phyloP scores from a whole-genome alignment of 192 early-diverging fungal genomes.

The Gigaspora rosea region DNA sequence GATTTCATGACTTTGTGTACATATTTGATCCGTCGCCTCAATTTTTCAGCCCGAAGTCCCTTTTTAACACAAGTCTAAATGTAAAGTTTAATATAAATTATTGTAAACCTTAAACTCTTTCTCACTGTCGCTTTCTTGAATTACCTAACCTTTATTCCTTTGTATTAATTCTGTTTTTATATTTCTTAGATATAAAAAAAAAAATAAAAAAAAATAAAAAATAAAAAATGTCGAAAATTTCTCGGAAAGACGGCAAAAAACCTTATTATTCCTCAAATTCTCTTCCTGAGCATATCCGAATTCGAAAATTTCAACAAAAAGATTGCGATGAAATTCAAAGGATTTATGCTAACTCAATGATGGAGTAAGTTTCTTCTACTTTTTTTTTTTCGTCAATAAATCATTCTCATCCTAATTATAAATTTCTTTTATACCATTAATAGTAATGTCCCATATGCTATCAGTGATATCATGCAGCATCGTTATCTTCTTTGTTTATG shows the following conservation, averaged over 20 bases:
- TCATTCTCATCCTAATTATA: background rate
- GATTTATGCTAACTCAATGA: constrained; percentile 6
- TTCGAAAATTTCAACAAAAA: background rate
- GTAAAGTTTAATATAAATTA: too few relatives aligned
- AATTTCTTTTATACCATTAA: background rate
- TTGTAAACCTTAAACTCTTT: too few relatives aligned
- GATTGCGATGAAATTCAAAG: constrained; percentile 5
- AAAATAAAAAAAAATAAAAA: too few relatives aligned
- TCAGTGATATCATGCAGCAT: background rate
- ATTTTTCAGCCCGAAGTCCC: too few relatives aligned
- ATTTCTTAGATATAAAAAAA: too few relatives aligned
- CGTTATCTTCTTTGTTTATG: constrained; percentile 3
- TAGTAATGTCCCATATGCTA: constrained; percentile 17
- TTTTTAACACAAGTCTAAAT: too few relatives aligned
- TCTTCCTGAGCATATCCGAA: background rate
- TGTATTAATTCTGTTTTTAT: too few relatives aligned
- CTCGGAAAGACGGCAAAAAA: too few relatives aligned
- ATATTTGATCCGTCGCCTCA: background rate
- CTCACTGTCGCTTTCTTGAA: too few relatives aligned
- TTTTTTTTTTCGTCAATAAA: background rate
- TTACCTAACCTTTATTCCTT: too few relatives aligned
- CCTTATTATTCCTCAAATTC: background rate
- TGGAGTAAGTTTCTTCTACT: constrained; percentile 14
- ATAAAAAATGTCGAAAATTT: too few relatives aligned
- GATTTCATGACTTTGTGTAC: too few relatives aligned